Evolutionary conservation across 2,329 filamentous ascomycete genomes (phyloP), one percentile per base, ranked within the genome.

Genomic region (Fusarium secorum): DNA sequence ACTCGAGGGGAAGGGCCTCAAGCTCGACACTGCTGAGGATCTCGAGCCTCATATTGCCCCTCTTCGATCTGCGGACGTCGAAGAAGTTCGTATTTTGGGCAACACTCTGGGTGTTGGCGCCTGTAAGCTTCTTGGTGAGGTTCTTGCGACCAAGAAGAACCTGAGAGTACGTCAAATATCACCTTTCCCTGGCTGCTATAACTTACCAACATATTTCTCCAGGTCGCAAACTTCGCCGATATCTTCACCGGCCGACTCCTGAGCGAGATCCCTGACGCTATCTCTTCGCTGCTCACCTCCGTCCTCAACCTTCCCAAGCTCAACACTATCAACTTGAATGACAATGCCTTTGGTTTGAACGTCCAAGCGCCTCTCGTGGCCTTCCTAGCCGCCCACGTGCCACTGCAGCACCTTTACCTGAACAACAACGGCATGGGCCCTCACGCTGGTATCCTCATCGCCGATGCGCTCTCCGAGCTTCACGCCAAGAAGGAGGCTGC

Each of bases 361-460:
- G 97, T 94, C 20, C 93, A 97, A 81, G 94, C 93, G 38, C 96
- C 95, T 14, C 89, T 99, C 52, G 93, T 97, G 74, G 93, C 93
- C 66, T 99, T 99, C 84, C 89, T 99, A 68, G 91, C 93, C 60
- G 88, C 91, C 64, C 95, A 98, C 83, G 89, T 93, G 6, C 95
- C 96, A 5, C 90, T 99, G 44, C 94, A 95, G 81, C 95, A 98
- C 81, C 89, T 99, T 32, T 94, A 97, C 82, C 90, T 99, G 64
- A 98, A 98, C 87, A 99, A 99, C 87, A 99, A 99, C 81, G 96
- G 96, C 32, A 89, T 99, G 39, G 96, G 96, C 17, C 96, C 96
- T 26, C 91, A 94, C 68, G 95, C 95, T 14, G 96, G 96, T 63
- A 93, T 93, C 48, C 86, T 96, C 58, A 91, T 99, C 75, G 96